These are phyloP conservation scores for Ophiostoma sp. DNA, from an alignment of 2,329 filamentous ascomycete genomes.

Conservation along the genomic window DNA sequence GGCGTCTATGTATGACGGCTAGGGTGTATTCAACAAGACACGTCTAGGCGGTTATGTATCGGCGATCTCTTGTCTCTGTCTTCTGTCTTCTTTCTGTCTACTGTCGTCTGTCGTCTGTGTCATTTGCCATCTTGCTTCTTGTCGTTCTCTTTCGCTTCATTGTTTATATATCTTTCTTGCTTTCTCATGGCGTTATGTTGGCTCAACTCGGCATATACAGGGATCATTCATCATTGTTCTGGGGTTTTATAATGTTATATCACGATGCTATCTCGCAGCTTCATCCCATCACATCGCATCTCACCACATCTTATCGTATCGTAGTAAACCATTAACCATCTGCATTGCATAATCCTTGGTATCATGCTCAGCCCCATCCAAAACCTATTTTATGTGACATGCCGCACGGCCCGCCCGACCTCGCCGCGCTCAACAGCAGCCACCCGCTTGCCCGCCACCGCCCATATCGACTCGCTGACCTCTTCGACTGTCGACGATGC, in stretches of 20 bases:
- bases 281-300: no score
- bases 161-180: background rate
- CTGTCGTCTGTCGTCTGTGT: no score
- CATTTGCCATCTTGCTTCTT: background rate
- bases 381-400: slow-evolving; percentile 34
- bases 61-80: background rate
- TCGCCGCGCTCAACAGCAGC: slow-evolving; percentile 47
- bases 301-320: background rate
- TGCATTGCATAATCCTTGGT: background rate
- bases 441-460: slow-evolving; percentile 43
- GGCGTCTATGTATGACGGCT: background rate
- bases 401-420: slow-evolving; percentile 43
- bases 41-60: background rate
- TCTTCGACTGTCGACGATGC: slow-evolving; percentile 51
- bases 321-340: background rate
- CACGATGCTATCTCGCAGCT: no score
- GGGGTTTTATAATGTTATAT: background rate
- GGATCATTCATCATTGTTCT: slow-evolving; percentile 9
- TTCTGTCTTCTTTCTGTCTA: background rate
- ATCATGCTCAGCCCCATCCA: background rate
- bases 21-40: slow-evolving; percentile 24
- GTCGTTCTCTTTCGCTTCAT: background rate
- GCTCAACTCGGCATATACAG: slow-evolving; percentile 25
- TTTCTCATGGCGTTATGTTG: slow-evolving; percentile 22
- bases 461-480: slow-evolving; percentile 53